A percentile compares a stretch with the other conserved stretches of the same genome.
Evolutionary conservation across 1,284 basidiomycete species (phyloP).

Genomic region (Moesziomyces sp.): DNA sequence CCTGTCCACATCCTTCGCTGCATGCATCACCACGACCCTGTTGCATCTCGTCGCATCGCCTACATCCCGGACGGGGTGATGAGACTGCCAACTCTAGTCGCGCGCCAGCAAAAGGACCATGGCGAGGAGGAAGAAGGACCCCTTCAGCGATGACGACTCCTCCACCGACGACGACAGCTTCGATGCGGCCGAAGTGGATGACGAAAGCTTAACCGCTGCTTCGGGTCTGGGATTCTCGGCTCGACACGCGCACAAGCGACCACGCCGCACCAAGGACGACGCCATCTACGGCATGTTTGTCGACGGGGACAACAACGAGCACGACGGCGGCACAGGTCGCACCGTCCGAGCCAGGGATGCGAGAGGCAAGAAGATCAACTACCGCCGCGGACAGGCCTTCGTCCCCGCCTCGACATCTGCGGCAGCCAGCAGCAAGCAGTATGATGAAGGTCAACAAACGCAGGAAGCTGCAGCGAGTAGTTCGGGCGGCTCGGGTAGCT

Average conservation of each 20-base stretch:
- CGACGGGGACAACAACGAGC: conserved; percentile 74
- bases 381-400: conserved; percentile 33
- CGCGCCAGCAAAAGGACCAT: conserved; percentile 1
- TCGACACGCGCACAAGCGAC: conserved; percentile 19
- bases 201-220: conserved; percentile 1
- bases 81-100: background rate
- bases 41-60: too few species aligned
- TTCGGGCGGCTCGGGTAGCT: background rate
- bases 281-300: conserved; percentile 83
- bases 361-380: conserved; percentile 28
- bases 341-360: conserved; percentile 23
- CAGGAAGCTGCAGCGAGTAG: background rate
- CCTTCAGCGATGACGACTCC: conserved; percentile 63
- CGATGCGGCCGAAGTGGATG: conserved; percentile 40
- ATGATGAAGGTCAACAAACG: background rate
- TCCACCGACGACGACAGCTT: conserved; percentile 70
- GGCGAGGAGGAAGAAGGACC: conserved; percentile 60
- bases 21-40: too few species aligned
- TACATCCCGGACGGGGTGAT: background rate
- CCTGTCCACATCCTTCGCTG: conserved; percentile 1
- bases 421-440: background rate
- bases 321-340: conserved; percentile 13
- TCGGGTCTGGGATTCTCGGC: conserved; percentile 2
- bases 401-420: conserved; percentile 21
- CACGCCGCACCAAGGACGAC: conserved; percentile 28